phyloP scores from a whole-genome alignment of 2,329 filamentous ascomycete species.

The Xylaria sp. region DNA sequence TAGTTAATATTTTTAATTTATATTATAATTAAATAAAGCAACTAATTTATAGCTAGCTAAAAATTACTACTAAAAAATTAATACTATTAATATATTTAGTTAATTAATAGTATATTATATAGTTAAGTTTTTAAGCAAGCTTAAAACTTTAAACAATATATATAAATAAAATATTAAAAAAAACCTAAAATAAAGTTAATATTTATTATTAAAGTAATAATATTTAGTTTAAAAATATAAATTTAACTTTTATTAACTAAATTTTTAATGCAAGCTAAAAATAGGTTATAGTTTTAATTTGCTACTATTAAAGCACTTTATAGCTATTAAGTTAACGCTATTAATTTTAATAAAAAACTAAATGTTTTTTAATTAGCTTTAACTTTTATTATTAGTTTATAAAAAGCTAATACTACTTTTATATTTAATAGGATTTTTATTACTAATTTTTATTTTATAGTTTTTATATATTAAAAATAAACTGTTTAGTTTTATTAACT shows the following conservation, averaged over 20 bases:
- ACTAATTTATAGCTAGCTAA: neutral
- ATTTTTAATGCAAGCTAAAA: too few species aligned
- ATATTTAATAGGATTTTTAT: neutral
- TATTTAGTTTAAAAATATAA: too few species aligned
- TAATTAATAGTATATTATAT: neutral
- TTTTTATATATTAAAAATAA: neutral
- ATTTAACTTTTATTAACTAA: too few species aligned
- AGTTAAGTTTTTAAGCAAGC: neutral
- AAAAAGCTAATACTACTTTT: neutral
- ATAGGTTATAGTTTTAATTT: neutral
- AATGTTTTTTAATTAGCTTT: neutral
- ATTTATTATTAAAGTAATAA: neutral
- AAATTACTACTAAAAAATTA: neutral
- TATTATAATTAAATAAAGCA: neutral
- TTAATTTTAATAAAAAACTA: neutral
- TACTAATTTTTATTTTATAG: too few species aligned
- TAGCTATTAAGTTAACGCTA: too few species aligned
- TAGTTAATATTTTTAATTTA: neutral
- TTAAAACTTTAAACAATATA: neutral
- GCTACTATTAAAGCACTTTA: neutral
- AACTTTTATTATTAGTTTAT: neutral
- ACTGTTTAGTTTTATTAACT: too few species aligned
- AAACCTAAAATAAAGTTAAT: neutral
- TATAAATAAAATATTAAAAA: neutral
- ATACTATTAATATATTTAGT: neutral